Evolutionary conservation across 768 basidiomycete genomes (phyloP), one percentile per base, ranked within the genome.

Genomic region (Austroboletus festivus): DNA sequence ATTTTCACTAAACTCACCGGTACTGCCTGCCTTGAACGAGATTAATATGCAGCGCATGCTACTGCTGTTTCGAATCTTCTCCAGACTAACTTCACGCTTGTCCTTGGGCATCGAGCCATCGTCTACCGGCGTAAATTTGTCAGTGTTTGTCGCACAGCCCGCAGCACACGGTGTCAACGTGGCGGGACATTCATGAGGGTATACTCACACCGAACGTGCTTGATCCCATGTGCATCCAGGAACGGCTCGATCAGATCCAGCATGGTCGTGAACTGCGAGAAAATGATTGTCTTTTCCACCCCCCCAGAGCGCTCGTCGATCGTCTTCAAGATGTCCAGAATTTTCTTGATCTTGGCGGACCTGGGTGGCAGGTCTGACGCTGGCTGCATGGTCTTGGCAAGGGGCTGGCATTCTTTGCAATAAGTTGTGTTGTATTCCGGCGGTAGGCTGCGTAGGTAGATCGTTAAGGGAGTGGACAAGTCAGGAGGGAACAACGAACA

Each of bases 11-110:
- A 28, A 68, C 74, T 45, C 58, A 89, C 91, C 91, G n/a, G 88
- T 92, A 60, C 89, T 89, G 4, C 93, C 93, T 23, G 93, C 93
- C 66, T 94, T 96, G 80, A 97, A 94, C 0, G 93, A 96, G 53
- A 98, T 93, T 54, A 99, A 70, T 52, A 98, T 96, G 37, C 95
- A 83, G 26, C 78, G 78, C 11, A 76, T 81, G 15, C 58, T 72
- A 22, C 67, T 65, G 62, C 78, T 80, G 16, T 54, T 80, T 60
- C 78, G 81, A 67, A 99, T 93, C 56, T 78, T 80, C 30, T 82
- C 72, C 37, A 98, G 67, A 4, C 89, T 78, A 15, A 74, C 78
- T 56, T 93, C 88, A 11, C 93, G 84, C 57, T 91, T 77, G 26
- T 79, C 79, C 50, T 85, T 77, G 13, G 71, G 69, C 89, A 97